Percentiles rank a stretch among this genome's conserved stretches.
These are phyloP conservation scores for Geranium brycei DNA, from an alignment of 345 rosid species.

Conservation along the genomic window DNA sequence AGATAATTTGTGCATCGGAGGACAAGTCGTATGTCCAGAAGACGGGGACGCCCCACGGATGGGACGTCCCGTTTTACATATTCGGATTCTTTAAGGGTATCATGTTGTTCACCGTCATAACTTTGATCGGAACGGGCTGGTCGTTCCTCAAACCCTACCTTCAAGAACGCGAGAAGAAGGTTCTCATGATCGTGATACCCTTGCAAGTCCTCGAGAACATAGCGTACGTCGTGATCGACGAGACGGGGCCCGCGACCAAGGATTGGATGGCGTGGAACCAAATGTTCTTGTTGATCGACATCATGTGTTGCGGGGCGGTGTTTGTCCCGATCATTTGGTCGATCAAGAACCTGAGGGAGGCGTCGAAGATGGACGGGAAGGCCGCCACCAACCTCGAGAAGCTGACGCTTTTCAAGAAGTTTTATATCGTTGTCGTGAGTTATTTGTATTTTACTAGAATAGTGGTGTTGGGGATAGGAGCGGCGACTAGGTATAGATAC, in stretches of 20 bases:
- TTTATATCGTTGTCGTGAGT: slow-evolving; percentile 27
- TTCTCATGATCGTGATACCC: slow-evolving; percentile 33
- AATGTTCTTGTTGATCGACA: slow-evolving; percentile 30
- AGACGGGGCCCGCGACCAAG: slow-evolving; percentile 37
- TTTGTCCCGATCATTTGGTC: slow-evolving; percentile 51
- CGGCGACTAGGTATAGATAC: slow-evolving; percentile 21
- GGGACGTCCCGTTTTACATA: slow-evolving; percentile 46
- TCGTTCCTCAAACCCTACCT: slow-evolving; percentile 45
- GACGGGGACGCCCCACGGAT: slow-evolving; percentile 48
- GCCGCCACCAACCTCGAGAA: slow-evolving; percentile 34
- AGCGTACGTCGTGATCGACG: slow-evolving; percentile 28
- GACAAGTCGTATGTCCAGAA: slow-evolving; percentile 23
- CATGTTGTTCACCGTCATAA: slow-evolving; percentile 41
- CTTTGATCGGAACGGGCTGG: slow-evolving; percentile 50
- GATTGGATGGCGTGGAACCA: slow-evolving; percentile 44
- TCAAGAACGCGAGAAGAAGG: slow-evolving; percentile 41
- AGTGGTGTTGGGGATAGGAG: slow-evolving; percentile 25
- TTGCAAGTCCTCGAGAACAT: slow-evolving; percentile 46
- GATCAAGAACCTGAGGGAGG: slow-evolving; percentile 30
- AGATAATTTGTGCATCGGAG: slow-evolving; percentile 38
- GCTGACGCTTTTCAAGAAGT: slow-evolving; percentile 40
- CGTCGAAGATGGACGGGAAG: slow-evolving; percentile 35
- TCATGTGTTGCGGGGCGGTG: slow-evolving; percentile 40
- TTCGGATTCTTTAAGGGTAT: slow-evolving; percentile 49
- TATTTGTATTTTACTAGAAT: slow-evolving; percentile 42